Conservation (phyloP, 768 basidiomycete species). For the Trametes coccinea region DNA sequence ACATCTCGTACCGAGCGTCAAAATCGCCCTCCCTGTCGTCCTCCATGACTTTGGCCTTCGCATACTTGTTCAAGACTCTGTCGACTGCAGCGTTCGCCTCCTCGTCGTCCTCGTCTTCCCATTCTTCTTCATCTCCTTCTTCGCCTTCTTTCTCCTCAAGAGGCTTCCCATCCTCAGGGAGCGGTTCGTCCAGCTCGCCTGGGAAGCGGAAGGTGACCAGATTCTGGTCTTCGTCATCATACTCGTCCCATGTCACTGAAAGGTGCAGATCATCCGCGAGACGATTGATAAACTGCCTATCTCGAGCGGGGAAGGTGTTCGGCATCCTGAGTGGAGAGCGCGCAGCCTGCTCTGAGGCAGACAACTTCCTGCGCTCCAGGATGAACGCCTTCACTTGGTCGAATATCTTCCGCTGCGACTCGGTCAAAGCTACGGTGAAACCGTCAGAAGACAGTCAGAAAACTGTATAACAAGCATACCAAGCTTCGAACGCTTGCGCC, state of each 20-base stretch:
- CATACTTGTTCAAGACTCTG: constrained; percentile 85
- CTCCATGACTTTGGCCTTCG: constrained; percentile 74
- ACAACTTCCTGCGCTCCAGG: constrained; percentile 42
- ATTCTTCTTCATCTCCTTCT: constrained; percentile 52
- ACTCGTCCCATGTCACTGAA: constrained; percentile 89
- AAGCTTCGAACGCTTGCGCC: constrained; percentile 57
- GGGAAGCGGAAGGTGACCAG: constrained; percentile 71
- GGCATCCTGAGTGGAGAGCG: constrained; percentile 57
- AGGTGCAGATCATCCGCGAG: constrained; percentile 80
- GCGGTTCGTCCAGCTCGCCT: constrained; percentile 37
- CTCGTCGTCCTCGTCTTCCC: constrained; percentile 61
- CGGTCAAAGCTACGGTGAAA: constrained; percentile 59
- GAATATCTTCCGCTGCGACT: constrained; percentile 74
- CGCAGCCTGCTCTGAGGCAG: constrained; percentile 16
- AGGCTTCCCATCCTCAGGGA: constrained; percentile 38
- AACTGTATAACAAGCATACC: constrained; percentile 42
- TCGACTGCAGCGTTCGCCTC: constrained; percentile 75
- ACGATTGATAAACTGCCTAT: constrained; percentile 75
- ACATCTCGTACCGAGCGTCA: constrained; percentile 75
- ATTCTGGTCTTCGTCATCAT: constrained; percentile 79
- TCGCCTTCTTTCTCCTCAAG: constrained; percentile 41
- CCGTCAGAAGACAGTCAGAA: neutral
- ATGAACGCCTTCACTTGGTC: constrained; percentile 80
- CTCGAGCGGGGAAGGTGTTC: constrained; percentile 78
- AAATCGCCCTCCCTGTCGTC: constrained; percentile 73